These are phyloP conservation scores for Nicotiana paniculata DNA, from an alignment of 257 asterid genomes.

Conservation along the genomic window DNA sequence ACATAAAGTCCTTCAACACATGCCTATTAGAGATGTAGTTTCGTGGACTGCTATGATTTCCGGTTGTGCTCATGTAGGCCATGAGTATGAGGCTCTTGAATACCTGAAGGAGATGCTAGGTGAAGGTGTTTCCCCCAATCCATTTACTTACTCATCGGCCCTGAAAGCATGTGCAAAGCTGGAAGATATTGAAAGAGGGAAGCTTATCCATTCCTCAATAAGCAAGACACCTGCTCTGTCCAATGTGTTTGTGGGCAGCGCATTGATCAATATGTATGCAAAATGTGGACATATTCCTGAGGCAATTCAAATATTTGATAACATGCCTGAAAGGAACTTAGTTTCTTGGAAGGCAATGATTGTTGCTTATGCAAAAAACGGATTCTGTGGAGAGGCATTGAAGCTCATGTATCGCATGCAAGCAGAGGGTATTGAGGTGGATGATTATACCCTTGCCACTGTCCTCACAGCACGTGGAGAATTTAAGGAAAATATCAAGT, in stretches of 20 bases:
- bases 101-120: constrained; percentile 76
- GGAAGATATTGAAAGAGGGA: constrained; percentile 56
- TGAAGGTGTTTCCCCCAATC: constrained; percentile 79
- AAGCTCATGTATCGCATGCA: constrained; percentile 73
- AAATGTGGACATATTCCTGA: constrained; percentile 74
- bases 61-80: constrained; percentile 67
- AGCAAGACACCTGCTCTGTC: constrained; percentile 54
- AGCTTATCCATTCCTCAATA: constrained; percentile 63
- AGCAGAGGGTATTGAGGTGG: constrained; percentile 67
- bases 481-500: constrained; percentile 33
- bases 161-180: constrained; percentile 81
- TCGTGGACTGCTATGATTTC: constrained; percentile 96
- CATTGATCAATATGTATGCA: constrained; percentile 81
- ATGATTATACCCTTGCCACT: constrained; percentile 53
- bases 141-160: constrained; percentile 80
- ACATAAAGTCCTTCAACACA: constrained; percentile 51
- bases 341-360: constrained; percentile 82
- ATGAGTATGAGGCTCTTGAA: constrained; percentile 76
- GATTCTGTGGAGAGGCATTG: constrained; percentile 70
- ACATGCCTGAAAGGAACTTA: constrained; percentile 67
- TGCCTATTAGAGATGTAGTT: constrained; percentile 77
- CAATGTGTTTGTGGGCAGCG: constrained; percentile 84
- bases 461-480: constrained; percentile 73
- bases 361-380: constrained; percentile 68
- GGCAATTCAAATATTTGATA: constrained; percentile 70